Evolutionary conservation across 805 yeast genomes (phyloP), one percentile per base, ranked within the genome.

Genomic region (Scheffersomyces coipomensis): DNA sequence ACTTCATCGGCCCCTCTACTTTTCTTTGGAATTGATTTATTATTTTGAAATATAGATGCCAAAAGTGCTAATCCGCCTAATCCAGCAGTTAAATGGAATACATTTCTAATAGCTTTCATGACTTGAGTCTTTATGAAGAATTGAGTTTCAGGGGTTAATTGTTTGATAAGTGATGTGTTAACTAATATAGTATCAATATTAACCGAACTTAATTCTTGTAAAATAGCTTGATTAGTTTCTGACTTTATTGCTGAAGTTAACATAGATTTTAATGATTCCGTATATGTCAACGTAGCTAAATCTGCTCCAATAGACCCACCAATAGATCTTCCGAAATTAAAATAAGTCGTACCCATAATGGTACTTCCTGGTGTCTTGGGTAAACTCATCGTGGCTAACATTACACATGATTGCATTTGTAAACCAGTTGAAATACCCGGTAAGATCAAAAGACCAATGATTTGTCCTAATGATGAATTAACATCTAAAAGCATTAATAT

Each of bases 281-380:
- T 33, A 33, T 47, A 47, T n/a, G 29, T 26, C 13, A 45, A 34
- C 15, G 43, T 40, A 10, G 38, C 37, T 12, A 47, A 38, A 25
- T 33, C 46, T 2, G 73, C 60, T 18, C 74, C 66, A 19, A 76
- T 24, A 2, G 79, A 62, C 31, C 75, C 73, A 15, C 77, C 77
- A 13, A 75, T 41, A 1, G 73, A 53, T 45, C 81, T 68, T 13
- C 55, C 51, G 47, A 73, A 73, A 45, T 66, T 63, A 40, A 72
- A 38, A 33, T 66, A 58, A 0, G 78, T 55, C 4, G 79, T 73
- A 2, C 75, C 63, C 52, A 76, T 50, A 32, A 77, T 72, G 3
- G 66, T 62, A 3, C 71, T 65, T 10, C 81, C 82, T 5, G 73
- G 66, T 1, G 61, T 52, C 43, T 75, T 71, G 19, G 82, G 79